phyloP scores from a whole-genome alignment of 371 early-diverging fungal genomes.

The Mortierella sp. region DNA sequence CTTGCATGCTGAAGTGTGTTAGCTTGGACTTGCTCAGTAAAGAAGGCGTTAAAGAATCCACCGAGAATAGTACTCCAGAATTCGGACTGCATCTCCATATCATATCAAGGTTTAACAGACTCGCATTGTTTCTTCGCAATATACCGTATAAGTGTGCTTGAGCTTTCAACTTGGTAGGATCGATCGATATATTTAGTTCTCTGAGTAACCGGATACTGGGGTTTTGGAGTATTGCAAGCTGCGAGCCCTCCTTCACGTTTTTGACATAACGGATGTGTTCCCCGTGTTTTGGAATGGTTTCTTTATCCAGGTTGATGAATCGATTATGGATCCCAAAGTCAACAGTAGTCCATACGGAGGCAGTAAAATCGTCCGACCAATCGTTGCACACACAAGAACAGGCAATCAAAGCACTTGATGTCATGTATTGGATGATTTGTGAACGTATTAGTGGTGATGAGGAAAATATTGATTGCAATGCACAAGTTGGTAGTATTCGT shows the following conservation, averaged over 20 bases:
- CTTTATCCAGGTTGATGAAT: not conserved
- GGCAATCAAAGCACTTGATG: not conserved
- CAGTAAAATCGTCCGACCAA: not conserved
- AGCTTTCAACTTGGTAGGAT: not conserved
- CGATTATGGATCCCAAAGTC: not conserved
- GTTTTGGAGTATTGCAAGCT: not conserved
- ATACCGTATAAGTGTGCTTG: not conserved
- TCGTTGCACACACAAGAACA: not conserved
- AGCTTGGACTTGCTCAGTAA: not conserved
- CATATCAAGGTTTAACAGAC: not conserved
- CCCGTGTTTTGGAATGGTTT: not conserved
- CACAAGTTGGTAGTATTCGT: too few species aligned
- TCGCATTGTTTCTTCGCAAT: not conserved
- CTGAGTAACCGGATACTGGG: not conserved
- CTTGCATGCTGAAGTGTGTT: not conserved
- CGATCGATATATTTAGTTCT: constrained; percentile 2
- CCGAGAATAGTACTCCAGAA: not conserved
- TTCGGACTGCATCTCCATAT: not conserved
- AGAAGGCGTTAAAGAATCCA: not conserved
- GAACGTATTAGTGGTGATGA: not conserved
- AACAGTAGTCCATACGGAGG: not conserved
- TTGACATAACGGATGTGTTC: not conserved
- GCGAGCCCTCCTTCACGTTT: not conserved
- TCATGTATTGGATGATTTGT: constrained; percentile 1
- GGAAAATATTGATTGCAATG: too few species aligned